These are phyloP conservation scores for Kockovaella imperatae DNA, from an alignment of 768 basidiomycete species.

Conservation along the genomic window DNA sequence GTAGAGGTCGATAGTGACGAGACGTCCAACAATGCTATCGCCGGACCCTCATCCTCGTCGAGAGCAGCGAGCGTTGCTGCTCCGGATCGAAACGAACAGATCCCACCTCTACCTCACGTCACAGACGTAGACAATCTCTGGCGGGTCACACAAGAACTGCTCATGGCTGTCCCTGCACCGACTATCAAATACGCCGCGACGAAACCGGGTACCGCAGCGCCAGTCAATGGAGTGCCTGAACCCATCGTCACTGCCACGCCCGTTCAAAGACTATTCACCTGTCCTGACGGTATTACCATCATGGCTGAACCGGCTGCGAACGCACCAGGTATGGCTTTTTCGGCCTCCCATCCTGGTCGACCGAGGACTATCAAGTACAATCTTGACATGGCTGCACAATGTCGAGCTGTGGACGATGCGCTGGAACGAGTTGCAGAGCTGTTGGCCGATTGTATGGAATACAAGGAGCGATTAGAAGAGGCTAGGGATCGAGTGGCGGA, in stretches of 20 bases:
- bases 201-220: slow-evolving; percentile 3
- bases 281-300: slow-evolving; percentile 34
- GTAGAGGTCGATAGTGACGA: slow-evolving; percentile 2
- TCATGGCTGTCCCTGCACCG: slow-evolving; percentile 16
- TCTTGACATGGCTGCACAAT: slow-evolving; percentile 35
- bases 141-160: slow-evolving; percentile 30
- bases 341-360: slow-evolving; percentile 11
- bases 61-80: neutral
- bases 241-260: slow-evolving; percentile 23
- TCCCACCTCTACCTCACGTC: slow-evolving; percentile 27
- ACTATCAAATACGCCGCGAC: slow-evolving; percentile 17
- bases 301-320: slow-evolving; percentile 15
- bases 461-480: slow-evolving; percentile 44
- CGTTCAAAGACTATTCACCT: slow-evolving; percentile 40
- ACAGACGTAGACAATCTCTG: slow-evolving; percentile 34
- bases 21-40: neutral
- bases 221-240: neutral
- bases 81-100: neutral
- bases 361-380: slow-evolving; percentile 29
- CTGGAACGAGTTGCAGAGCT: slow-evolving; percentile 41
- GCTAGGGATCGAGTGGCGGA: slow-evolving; percentile 42
- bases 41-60: neutral
- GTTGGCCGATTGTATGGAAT: slow-evolving; percentile 44
- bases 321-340: slow-evolving; percentile 17
- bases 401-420: slow-evolving; percentile 36